Evolutionary conservation across 2,329 filamentous ascomycete species (phyloP).

Genomic region (Plenodomus lindquistii): DNA sequence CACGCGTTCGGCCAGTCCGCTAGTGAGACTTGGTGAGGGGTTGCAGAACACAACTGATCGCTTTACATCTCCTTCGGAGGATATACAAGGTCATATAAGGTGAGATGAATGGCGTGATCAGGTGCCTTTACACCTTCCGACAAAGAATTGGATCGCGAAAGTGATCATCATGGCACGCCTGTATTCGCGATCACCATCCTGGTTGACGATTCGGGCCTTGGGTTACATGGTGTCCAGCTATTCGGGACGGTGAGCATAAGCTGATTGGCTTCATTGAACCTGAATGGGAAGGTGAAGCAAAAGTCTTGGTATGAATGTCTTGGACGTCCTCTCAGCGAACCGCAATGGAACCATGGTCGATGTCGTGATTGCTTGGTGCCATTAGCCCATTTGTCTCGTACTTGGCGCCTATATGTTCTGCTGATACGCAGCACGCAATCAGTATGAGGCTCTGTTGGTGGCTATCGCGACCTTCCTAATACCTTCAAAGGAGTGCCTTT

Average conservation of each 20-base stretch:
- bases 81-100: slow-evolving; percentile 20
- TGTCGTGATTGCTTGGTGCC: slow-evolving; percentile 33
- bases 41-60: slow-evolving; percentile 11
- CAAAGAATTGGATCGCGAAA: slow-evolving; percentile 8
- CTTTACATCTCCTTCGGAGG: slow-evolving; percentile 6
- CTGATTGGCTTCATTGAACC: slow-evolving; percentile 16
- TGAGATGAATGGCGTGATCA: slow-evolving; percentile 17
- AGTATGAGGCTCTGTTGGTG: not conserved
- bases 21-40: not conserved
- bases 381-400: slow-evolving; percentile 15
- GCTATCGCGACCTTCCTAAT: slow-evolving; percentile 1
- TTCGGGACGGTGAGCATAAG: slow-evolving; percentile 6
- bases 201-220: slow-evolving; percentile 30
- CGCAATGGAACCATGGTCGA: slow-evolving; percentile 18
- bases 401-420: slow-evolving; percentile 10
- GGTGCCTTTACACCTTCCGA: not conserved
- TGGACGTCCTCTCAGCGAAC: slow-evolving; percentile 21
- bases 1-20: not conserved
- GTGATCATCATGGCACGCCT: slow-evolving; percentile 2
- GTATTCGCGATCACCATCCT: slow-evolving; percentile 30
- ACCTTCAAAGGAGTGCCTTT: not conserved
- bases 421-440: not conserved
- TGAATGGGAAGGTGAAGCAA: slow-evolving; percentile 35
- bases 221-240: slow-evolving; percentile 23
- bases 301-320: slow-evolving; percentile 16